Conservation (phyloP, 2,329 filamentous ascomycete genomes). For the Epichloe gansuensis region DNA sequence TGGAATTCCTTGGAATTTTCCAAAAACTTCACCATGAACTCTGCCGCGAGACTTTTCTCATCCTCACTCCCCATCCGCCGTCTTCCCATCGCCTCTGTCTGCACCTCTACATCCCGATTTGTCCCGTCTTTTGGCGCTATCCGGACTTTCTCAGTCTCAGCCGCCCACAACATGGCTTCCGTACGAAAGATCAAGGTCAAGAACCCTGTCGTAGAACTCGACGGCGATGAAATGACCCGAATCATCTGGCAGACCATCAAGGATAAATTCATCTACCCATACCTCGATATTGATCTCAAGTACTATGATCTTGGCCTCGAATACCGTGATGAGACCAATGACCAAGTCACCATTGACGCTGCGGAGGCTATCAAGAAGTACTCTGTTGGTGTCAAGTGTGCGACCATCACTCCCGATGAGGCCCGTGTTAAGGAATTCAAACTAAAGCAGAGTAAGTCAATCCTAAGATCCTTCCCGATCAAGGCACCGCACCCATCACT, state of each 20-base stretch:
- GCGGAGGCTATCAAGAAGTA: conserved; percentile 99
- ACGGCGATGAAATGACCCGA: conserved; percentile 92
- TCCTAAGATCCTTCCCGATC: neutral
- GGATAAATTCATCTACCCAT: conserved; percentile 95
- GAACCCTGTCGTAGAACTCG: conserved; percentile 96
- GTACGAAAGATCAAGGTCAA: conserved; percentile 93
- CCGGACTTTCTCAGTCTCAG: conserved; percentile 49
- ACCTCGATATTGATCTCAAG: conserved; percentile 95
- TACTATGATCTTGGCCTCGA: conserved; percentile 91
- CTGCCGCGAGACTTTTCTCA: conserved; percentile 20
- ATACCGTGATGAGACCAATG: conserved; percentile 92
- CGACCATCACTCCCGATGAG: conserved; percentile 97
- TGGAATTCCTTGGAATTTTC: conserved; percentile 2
- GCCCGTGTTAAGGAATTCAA: conserved; percentile 94
- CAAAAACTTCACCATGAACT: conserved; percentile 13
- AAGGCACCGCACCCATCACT: neutral
- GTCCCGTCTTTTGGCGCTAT: conserved; percentile 32
- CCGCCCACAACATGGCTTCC: conserved; percentile 50
- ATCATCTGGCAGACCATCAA: conserved; percentile 99
- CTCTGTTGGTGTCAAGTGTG: conserved; percentile 96
- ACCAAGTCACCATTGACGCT: conserved; percentile 89
- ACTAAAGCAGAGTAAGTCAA: conserved; percentile 78
- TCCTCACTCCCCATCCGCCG: conserved; percentile 18
- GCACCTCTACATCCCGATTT: conserved; percentile 26
- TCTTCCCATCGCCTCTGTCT: conserved; percentile 13